Conservation (phyloP, 1,284 basidiomycete species). For the Ganoderma sp. region DNA sequence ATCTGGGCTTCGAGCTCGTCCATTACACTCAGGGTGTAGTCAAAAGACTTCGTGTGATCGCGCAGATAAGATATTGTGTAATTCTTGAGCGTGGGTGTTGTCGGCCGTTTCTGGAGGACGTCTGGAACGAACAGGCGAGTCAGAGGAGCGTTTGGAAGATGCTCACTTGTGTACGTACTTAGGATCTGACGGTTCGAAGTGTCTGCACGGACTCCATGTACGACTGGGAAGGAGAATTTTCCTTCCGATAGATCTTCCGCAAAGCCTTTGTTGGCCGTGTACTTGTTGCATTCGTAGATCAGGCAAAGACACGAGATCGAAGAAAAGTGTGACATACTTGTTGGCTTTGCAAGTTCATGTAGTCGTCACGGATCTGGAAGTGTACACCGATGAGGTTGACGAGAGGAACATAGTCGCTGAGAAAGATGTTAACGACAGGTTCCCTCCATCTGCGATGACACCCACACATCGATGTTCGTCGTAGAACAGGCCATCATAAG, state of each 20-base stretch:
- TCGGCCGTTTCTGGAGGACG: constrained; percentile 86
- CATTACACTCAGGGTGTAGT: constrained; percentile 73
- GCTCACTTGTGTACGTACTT: constrained; percentile 58
- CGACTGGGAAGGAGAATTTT: constrained; percentile 95
- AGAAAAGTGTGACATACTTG: constrained; percentile 54
- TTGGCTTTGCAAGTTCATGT: constrained; percentile 92
- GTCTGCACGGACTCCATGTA: constrained; percentile 86
- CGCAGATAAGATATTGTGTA: constrained; percentile 83
- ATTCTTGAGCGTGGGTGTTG: constrained; percentile 77
- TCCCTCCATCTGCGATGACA: constrained; percentile 6
- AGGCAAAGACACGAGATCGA: neutral
- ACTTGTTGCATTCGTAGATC: constrained; percentile 52
- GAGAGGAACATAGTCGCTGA: constrained; percentile 84
- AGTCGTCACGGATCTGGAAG: constrained; percentile 97
- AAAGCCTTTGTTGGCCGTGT: constrained; percentile 91
- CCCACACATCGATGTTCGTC: constrained; percentile 64
- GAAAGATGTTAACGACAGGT: neutral
- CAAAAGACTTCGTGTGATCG: constrained; percentile 75
- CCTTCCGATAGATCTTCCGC: constrained; percentile 96
- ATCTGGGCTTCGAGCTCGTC: constrained; percentile 61
- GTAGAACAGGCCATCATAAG: constrained; percentile 93
- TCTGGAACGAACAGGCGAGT: constrained; percentile 53
- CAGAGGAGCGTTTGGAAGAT: neutral
- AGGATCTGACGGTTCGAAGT: constrained; percentile 76
- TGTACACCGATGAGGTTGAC: constrained; percentile 94